Evolutionary conservation across 805 yeast species (phyloP).

Genomic region (Lachancea nothofagi): DNA sequence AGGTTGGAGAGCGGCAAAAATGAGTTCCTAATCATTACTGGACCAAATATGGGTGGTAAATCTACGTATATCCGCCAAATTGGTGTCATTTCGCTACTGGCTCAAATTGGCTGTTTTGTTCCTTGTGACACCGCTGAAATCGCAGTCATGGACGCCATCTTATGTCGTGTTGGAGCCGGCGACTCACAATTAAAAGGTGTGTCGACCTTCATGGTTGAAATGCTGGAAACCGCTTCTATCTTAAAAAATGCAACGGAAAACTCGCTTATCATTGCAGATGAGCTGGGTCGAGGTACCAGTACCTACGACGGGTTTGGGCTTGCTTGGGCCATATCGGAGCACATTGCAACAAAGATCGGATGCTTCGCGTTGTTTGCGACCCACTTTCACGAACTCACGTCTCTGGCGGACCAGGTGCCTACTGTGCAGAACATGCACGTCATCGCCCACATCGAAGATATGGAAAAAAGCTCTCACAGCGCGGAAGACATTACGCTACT

Average conservation of each 20-base stretch:
- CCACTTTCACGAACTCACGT: slow-evolving; percentile 93
- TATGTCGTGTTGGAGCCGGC: slow-evolving; percentile 98
- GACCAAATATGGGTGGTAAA: slow-evolving; percentile 98
- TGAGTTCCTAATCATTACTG: slow-evolving; percentile 82
- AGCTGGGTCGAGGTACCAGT: slow-evolving; percentile 73
- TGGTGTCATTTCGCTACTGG: slow-evolving; percentile 81
- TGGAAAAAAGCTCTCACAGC: slow-evolving; percentile 23
- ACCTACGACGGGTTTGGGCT: slow-evolving; percentile 97
- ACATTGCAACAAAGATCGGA: slow-evolving; percentile 60
- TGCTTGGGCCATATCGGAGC: slow-evolving; percentile 94
- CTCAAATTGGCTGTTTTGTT: slow-evolving; percentile 84
- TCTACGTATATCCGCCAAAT: slow-evolving; percentile 87
- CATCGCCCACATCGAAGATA: slow-evolving; percentile 76
- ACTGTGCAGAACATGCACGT: slow-evolving; percentile 84
- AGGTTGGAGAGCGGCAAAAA: slow-evolving; percentile 47
- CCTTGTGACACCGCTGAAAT: slow-evolving; percentile 78
- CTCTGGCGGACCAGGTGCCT: slow-evolving; percentile 54
- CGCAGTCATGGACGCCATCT: slow-evolving; percentile 80
- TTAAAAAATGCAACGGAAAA: slow-evolving; percentile 78
- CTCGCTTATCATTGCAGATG: slow-evolving; percentile 89
- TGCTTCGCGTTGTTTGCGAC: slow-evolving; percentile 92
- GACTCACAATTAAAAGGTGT: slow-evolving; percentile 96
- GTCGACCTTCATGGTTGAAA: slow-evolving; percentile 96
- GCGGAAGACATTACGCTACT: slow-evolving; percentile 74
- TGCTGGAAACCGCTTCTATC: slow-evolving; percentile 94